Conservation (phyloP, 73 alveolate genomes). For the Tetrahymena thermophila region DNA sequence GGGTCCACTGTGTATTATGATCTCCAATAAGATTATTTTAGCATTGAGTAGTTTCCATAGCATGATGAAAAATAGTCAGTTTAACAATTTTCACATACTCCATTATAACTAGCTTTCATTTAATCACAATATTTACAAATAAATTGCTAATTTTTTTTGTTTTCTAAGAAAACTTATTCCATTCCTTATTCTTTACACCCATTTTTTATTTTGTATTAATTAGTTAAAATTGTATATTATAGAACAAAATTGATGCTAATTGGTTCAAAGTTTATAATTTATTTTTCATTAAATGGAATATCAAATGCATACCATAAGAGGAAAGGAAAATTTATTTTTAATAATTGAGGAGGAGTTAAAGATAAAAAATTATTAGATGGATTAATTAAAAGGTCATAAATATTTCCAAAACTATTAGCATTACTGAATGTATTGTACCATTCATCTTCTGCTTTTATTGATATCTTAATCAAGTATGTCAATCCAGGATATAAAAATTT, state of each 20-base stretch:
- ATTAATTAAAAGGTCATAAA: background rate
- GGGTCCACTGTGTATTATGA: background rate
- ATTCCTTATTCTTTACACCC: background rate
- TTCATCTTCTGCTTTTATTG: background rate
- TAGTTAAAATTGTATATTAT: background rate
- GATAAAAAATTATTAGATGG: background rate
- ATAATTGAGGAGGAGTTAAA: background rate
- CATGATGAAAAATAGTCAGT: background rate
- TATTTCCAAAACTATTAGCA: background rate
- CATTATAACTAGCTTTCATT: background rate
- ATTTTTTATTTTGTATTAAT: background rate
- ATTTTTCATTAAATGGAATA: background rate
- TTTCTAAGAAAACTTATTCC: background rate
- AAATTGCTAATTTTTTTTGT: background rate
- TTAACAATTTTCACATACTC: background rate
- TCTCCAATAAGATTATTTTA: background rate
- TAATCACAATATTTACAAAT: background rate
- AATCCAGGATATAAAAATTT: background rate
- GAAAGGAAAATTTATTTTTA: background rate
- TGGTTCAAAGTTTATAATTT: background rate
- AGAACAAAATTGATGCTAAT: background rate
- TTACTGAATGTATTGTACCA: background rate
- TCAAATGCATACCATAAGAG: background rate
- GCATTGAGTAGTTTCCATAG: background rate
- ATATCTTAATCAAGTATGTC: background rate